Percentiles rank a stretch among this genome's conserved stretches.
Conservation (phyloP, 192 early-diverging fungal species). For the Linnemannia schmuckeri region DNA sequence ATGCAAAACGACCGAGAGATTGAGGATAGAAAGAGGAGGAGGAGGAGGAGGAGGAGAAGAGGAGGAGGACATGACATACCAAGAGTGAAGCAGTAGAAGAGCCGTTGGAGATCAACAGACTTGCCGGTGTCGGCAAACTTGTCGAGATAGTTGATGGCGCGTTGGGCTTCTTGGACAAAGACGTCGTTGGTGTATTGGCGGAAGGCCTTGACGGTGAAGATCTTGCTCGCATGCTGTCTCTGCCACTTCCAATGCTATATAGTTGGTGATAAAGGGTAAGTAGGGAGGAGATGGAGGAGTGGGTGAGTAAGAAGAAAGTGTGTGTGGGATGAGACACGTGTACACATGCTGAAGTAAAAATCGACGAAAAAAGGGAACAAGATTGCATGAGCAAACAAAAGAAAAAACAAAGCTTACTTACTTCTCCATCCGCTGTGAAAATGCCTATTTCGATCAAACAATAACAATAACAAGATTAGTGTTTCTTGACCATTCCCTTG, state of each 20-base stretch:
- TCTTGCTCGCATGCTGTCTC: constrained; percentile 36
- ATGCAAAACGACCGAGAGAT: background rate
- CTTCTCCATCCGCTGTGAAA: constrained; percentile 43
- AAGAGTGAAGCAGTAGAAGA: constrained; percentile 62
- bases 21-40: background rate
- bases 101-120: constrained; percentile 54
- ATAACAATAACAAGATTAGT: background rate
- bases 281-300: background rate
- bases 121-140: constrained; percentile 30
- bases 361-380: background rate
- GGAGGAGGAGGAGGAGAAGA: background rate
- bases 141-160: constrained; percentile 24
- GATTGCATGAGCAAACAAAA: background rate
- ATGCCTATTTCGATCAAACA: constrained; percentile 20
- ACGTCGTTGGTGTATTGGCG: constrained; percentile 47
- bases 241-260: constrained; percentile 51
- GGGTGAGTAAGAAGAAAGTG: background rate
- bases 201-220: constrained; percentile 49
- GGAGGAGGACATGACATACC: background rate
- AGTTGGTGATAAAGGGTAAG: background rate
- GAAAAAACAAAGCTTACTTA: background rate
- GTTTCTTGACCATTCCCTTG: background rate
- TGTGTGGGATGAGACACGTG: background rate
- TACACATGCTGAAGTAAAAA: background rate
- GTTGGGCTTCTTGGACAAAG: constrained; percentile 27